Percentiles rank a stretch among this genome's conserved stretches.
Conservation (phyloP, 129 eudicot genomes). For the Helianthus tuberosus region DNA sequence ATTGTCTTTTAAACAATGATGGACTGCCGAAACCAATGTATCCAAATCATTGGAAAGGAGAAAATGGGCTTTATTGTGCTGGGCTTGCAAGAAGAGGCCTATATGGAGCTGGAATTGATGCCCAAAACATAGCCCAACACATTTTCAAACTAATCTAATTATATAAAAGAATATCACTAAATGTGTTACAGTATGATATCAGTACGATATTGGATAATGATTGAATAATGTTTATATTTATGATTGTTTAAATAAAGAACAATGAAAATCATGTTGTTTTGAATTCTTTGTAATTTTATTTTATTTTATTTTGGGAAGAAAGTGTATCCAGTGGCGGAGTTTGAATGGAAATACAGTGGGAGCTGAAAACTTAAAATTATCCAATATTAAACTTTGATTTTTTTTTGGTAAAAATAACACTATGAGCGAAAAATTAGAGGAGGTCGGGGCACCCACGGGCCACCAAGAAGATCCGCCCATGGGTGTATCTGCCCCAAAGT, state of each 20-base stretch:
- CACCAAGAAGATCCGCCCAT: too few relatives aligned
- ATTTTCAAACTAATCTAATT: constrained; percentile 14
- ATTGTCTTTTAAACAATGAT: constrained; percentile 58
- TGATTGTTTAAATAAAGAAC: not conserved
- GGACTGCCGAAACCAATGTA: constrained; percentile 62
- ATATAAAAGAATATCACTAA: constrained; percentile 9
- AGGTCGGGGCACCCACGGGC: too few relatives aligned
- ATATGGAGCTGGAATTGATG: constrained; percentile 64
- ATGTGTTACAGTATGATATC: not conserved
- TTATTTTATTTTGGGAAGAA: too few relatives aligned
- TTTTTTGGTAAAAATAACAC: too few relatives aligned
- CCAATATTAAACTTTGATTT: too few relatives aligned
- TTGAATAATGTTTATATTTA: not conserved
- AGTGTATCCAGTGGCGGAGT: too few relatives aligned
- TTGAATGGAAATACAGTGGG: too few relatives aligned
- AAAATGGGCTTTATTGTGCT: constrained; percentile 73
- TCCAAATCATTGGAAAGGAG: constrained; percentile 90
- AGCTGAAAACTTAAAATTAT: too few relatives aligned
- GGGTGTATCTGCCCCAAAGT: too few relatives aligned
- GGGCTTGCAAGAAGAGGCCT: constrained; percentile 78
- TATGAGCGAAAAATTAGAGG: too few relatives aligned
- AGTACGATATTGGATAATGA: not conserved
- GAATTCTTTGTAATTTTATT: not conserved
- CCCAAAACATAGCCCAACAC: constrained; percentile 50
- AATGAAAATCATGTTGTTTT: not conserved